phyloP scores from a whole-genome alignment of 2,329 filamentous ascomycete genomes.

The Neonectria sp. region DNA sequence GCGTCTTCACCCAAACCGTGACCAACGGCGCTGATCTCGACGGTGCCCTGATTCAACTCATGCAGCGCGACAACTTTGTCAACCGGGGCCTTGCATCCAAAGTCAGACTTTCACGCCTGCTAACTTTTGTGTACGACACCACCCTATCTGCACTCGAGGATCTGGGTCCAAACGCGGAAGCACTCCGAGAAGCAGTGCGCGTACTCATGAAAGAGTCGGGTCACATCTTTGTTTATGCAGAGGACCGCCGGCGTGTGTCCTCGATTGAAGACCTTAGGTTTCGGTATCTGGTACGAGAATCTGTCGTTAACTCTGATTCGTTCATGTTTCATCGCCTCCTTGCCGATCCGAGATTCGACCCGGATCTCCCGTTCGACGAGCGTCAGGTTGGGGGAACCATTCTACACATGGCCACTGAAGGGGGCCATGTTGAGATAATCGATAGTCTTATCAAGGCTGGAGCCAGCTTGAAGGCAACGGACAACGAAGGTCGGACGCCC shows the following conservation, averaged over 20 bases:
- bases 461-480: slow-evolving; percentile 47
- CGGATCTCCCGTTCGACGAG: slow-evolving; percentile 40
- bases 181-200: slow-evolving; percentile 32
- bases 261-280: slow-evolving; percentile 41
- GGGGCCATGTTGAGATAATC: slow-evolving; percentile 45
- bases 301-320: slow-evolving; percentile 46
- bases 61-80: slow-evolving; percentile 32
- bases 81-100: slow-evolving; percentile 28
- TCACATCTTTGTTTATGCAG: slow-evolving; percentile 32
- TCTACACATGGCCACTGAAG: slow-evolving; percentile 51
- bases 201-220: slow-evolving; percentile 35
- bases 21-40: slow-evolving; percentile 36
- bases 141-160: slow-evolving; percentile 30
- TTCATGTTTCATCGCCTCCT: slow-evolving; percentile 47
- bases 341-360: slow-evolving; percentile 51
- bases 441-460: slow-evolving; percentile 46
- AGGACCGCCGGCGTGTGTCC: slow-evolving; percentile 14
- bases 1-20: slow-evolving; percentile 43
- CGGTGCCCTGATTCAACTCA: slow-evolving; percentile 32
- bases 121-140: slow-evolving; percentile 45
- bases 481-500: slow-evolving; percentile 52
- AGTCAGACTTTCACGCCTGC: slow-evolving; percentile 37
- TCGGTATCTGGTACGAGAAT: slow-evolving; percentile 38
- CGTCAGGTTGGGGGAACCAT: slow-evolving; percentile 43
- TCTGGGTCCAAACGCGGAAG: slow-evolving; percentile 12